Evolutionary conservation across 2,329 filamentous ascomycete species (phyloP), one percentile per base, ranked within the genome.

Genomic region (Neoascochyta sp.): DNA sequence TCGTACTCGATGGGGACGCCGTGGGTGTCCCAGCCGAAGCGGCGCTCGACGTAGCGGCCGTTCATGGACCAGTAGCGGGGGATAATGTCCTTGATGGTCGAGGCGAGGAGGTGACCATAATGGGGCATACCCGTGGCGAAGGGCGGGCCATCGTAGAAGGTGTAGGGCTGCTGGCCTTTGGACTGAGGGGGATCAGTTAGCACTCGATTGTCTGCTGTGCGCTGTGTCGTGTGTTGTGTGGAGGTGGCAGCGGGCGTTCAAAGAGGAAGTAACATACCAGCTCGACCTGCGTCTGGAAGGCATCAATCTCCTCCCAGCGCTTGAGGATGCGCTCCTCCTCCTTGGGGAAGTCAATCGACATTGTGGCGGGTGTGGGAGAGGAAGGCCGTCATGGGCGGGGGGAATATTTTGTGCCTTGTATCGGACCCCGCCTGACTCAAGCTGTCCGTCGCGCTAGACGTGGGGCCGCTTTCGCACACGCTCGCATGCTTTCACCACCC

Each of bases 11-110:
- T 92, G 10, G 90, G 90, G 30, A 96, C 74, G 39, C 90, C 90
- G 59, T 95, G 90, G 2, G 89, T 87, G 61, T 95, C 90, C 90
- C 90, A 95, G 30, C 90, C 90, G 49, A 95, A 95, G 36, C 89
- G 78, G 45, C 90, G 78, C 69, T 92, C 86, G 29, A 95, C 89
- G 68, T 94, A 84, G 59, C 81, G 86, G 10, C 90, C 90, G 62
- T 93, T 93, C 89, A 95, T 95, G 29, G 88, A 88, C 87, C 89
- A 95, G 65, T 95, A 96, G 50, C 90, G 75, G 7, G 90, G 88
- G 47, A 96, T 94, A 39, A 95, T 92, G 63, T 95, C 90, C 66
- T 96, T 95, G 69, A 95, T 95, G 27, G 89, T 95, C 12, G 87
- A 94, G 20, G 90, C 85, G 46, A 94, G 74, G 30, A 94, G 69